These are phyloP conservation scores for Ganoderma sp. DNA, from an alignment of 1,284 basidiomycete genomes.

Conservation along the genomic window DNA sequence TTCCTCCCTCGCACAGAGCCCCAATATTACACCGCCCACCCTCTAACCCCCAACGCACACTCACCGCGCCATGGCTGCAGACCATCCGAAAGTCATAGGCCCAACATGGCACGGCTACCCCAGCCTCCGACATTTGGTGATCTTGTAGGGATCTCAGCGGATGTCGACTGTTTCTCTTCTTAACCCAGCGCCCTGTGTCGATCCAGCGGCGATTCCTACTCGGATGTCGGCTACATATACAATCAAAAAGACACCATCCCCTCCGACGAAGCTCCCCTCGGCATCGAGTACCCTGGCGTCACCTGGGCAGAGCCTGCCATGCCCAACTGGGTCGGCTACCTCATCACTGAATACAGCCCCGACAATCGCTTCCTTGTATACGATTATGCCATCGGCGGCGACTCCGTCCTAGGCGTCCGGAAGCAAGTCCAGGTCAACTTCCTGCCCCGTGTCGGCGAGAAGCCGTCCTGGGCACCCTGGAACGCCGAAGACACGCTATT, in stretches of 20 bases:
- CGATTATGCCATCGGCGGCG: conserved; percentile 57
- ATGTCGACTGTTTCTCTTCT: conserved; percentile 15
- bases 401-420: conserved; percentile 46
- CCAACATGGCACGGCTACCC: conserved; percentile 48
- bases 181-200: conserved; percentile 7
- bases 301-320: conserved; percentile 50
- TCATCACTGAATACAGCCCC: conserved; percentile 51
- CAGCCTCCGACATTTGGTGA: conserved; percentile 46
- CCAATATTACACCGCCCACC: not conserved
- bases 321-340: conserved; percentile 62
- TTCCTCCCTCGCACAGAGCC: not conserved
- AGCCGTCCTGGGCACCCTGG: conserved; percentile 51
- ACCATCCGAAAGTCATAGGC: conserved; percentile 21
- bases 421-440: conserved; percentile 49
- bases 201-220: conserved; percentile 59
- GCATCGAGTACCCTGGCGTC: conserved; percentile 50
- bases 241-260: conserved; percentile 36
- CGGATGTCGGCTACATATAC: conserved; percentile 45
- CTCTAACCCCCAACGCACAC: not conserved
- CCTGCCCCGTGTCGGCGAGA: conserved; percentile 44
- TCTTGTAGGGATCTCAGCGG: conserved; percentile 46
- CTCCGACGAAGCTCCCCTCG: conserved; percentile 50
- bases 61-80: conserved; percentile 8
- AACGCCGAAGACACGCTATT: conserved; percentile 51
- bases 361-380: conserved; percentile 50